Base-by-base conservation (phyloP, 169 alveolate species). In the Cryptosporidium canis region DNA sequence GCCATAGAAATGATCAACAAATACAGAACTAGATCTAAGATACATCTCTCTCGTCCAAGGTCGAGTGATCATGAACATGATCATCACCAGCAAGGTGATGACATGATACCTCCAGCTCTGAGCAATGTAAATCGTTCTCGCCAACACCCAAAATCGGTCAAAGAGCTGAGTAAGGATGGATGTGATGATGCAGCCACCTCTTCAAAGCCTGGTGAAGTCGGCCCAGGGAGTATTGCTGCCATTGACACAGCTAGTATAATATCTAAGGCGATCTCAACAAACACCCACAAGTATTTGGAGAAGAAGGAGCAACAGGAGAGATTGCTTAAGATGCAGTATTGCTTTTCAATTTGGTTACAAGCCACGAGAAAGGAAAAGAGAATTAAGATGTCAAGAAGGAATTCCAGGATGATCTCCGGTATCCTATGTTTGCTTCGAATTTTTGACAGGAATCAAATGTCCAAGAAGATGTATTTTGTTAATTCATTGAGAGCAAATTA, bases 1-100 rank as follows among this genome's bases (percentile, higher is more conserved):
- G 87, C 87, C 33, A 77, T 77, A 41, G 87, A 55, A 37, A 77
- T 77, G 87, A 77, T 77, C 18, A 55, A 77, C n/a, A 77, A 77
- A 12, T 61, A 77, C 44, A 77, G 68, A 56, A 61, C 1, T n/a
- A 77, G 33, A 61, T 58, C 77, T n/a, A 58, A 43, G 43, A 47
- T 27, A 71, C 31, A 16, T 5, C 8, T 31, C 9, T 5, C 35
- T 61, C 7, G 12, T 29, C 14, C 27, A 27, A 61, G 7, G 9
- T 51, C 35, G 8, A 51, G n/a, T 47, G 27, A 47, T 47, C 58
- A 47, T 5, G 58, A 2, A 47, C 37, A 67, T 67, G 18, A 43
- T 5, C 9, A 41, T 37, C 0, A 12, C 18, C 9, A 16, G 8
- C 8, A 67, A 8, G 21, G 45, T 24, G 33, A 45, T 21, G 9